Evolutionary conservation across 2,329 filamentous ascomycete species (phyloP).

Genomic region (Pseudocercospora macadamiae): DNA sequence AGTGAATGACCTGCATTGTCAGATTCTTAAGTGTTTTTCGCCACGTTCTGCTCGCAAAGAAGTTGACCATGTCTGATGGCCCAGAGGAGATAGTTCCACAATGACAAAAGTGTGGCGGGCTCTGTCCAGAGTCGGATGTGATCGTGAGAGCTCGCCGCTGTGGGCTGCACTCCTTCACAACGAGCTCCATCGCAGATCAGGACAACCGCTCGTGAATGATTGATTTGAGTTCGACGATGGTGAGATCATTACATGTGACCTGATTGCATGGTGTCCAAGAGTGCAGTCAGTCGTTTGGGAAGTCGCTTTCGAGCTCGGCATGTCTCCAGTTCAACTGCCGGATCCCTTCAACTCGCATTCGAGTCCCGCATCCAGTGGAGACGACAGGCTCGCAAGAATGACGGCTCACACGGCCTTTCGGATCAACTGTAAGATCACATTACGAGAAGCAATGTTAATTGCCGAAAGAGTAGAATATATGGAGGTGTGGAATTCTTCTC

Average conservation of each 20-base stretch:
- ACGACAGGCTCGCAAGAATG: neutral
- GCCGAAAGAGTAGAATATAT: slow-evolving; percentile 2
- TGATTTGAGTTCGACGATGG: neutral
- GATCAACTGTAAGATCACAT: neutral
- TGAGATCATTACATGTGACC: neutral
- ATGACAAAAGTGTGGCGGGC: too few species aligned
- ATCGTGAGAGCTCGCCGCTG: too few species aligned
- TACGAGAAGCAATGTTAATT: neutral
- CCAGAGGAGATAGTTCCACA: too few species aligned
- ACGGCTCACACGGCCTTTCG: neutral
- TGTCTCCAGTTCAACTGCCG: slow-evolving; percentile 5
- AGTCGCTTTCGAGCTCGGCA: too few species aligned
- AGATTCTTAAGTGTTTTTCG: neutral
- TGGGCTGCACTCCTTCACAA: too few species aligned
- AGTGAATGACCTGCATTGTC: neutral
- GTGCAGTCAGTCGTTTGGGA: too few species aligned
- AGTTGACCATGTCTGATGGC: too few species aligned
- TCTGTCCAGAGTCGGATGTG: too few species aligned
- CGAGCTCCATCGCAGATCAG: neutral
- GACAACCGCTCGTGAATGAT: neutral
- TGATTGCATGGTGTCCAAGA: neutral
- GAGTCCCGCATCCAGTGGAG: slow-evolving; percentile 2
- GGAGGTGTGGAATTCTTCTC: neutral
- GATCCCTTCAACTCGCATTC: neutral
- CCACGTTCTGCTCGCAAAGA: neutral